Evolutionary conservation across 73 alveolate genomes (phyloP).

Genomic region (Uronychia binucleata): DNA sequence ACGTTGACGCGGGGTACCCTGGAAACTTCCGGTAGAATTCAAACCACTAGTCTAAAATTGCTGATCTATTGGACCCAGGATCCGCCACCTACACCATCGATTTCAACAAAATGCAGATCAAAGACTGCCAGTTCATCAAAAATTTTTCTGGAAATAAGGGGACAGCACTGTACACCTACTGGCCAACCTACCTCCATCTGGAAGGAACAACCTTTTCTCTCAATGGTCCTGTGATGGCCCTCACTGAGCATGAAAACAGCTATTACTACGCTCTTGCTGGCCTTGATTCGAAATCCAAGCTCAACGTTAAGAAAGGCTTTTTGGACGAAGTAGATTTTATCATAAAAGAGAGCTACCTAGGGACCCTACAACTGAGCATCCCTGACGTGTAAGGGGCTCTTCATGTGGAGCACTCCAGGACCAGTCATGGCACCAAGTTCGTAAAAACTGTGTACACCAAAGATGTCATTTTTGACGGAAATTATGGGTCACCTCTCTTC

Average conservation of each 20-base stretch:
- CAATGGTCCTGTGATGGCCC: conserved; percentile 38
- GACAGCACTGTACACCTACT: conserved; percentile 16
- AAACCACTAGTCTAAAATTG: too few species aligned
- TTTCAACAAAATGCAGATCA: neutral
- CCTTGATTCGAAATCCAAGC: neutral
- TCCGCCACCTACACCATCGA: neutral
- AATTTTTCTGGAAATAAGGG: conserved; percentile 49
- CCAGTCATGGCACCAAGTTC: neutral
- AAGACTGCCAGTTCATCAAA: conserved; percentile 3
- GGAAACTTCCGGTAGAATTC: neutral
- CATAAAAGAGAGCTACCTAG: neutral
- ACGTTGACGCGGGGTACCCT: neutral
- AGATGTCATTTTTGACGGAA: neutral
- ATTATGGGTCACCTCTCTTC: neutral
- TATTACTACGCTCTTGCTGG: neutral
- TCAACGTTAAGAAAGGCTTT: neutral
- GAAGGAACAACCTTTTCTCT: neutral
- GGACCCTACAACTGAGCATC: neutral
- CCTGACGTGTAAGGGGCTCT: neutral
- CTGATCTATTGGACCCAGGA: too few species aligned
- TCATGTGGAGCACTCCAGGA: neutral
- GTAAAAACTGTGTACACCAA: neutral
- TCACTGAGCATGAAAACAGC: neutral
- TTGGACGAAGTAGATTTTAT: neutral
- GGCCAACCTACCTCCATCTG: neutral